phyloP scores from a whole-genome alignment of 345 rosid species.

The Pugionium cornutum region DNA sequence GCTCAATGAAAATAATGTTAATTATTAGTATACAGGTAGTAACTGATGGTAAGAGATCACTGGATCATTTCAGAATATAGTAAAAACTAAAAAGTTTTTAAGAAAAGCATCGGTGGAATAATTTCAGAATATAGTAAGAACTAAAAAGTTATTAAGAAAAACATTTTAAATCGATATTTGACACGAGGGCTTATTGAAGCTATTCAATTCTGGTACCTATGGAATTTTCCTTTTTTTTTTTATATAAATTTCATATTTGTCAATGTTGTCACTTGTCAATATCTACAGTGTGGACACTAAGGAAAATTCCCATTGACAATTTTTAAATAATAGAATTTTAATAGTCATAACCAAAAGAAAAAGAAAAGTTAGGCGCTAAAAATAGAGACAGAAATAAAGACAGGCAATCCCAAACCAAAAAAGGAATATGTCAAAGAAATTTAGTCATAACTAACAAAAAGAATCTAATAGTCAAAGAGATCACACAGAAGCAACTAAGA shows the following conservation, averaged over 20 bases:
- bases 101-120: too few relatives aligned
- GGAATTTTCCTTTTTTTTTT: too few relatives aligned
- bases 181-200: conserved; percentile 29
- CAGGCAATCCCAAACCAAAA: background rate
- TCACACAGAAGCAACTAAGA: conserved; percentile 25
- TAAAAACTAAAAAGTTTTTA: too few relatives aligned
- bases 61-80: too few relatives aligned
- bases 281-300: conserved; percentile 22
- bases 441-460: background rate
- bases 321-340: background rate
- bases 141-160: too few relatives aligned
- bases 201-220: background rate
- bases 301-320: background rate
- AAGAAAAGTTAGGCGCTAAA: background rate
- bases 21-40: background rate
- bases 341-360: conserved; percentile 1
- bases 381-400: background rate
- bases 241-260: background rate
- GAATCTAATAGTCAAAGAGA: conserved; percentile 26
- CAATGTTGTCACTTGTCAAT: conserved; percentile 19
- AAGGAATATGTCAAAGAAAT: background rate
- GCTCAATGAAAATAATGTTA: conserved; percentile 4
- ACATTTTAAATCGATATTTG: background rate
- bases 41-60: too few relatives aligned
- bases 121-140: too few relatives aligned